These are phyloP conservation scores for Lachancea nothofagi DNA, from an alignment of 805 yeast species.

Conservation along the genomic window DNA sequence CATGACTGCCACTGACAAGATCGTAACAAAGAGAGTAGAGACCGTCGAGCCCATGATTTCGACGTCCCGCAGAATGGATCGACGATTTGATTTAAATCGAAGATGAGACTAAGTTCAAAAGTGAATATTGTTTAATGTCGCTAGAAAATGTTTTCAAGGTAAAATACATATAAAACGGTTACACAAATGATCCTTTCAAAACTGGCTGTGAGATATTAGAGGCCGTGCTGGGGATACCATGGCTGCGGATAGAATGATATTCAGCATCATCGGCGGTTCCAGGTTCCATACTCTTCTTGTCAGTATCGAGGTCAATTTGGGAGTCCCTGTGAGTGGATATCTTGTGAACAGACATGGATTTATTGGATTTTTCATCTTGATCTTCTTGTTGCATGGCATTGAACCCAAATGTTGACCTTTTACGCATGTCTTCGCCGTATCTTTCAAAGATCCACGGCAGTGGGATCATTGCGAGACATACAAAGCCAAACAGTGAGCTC, in stretches of 20 bases:
- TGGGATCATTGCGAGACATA: conserved; percentile 65
- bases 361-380: conserved; percentile 26
- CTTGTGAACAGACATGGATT: neutral
- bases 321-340: neutral
- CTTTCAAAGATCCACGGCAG: conserved; percentile 65
- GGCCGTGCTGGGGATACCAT: neutral
- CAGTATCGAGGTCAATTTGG: neutral
- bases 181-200: neutral
- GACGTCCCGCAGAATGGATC: no score
- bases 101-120: no score
- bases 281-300: neutral
- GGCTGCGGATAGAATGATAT: neutral
- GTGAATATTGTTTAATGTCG: no score
- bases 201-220: conserved; percentile 1
- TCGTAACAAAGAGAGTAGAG: conserved; percentile 9
- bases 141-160: no score
- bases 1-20: conserved; percentile 20
- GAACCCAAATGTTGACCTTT: conserved; percentile 53
- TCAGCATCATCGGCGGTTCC: neutral
- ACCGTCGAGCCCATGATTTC: conserved; percentile 12
- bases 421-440: conserved; percentile 55
- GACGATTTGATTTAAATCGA: no score
- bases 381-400: conserved; percentile 43
- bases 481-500: conserved; percentile 55
- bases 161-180: no score